A percentile compares a stretch with the other conserved stretches of the same genome.
Conservation (phyloP, 306 rosid genomes). For the Ziziphus jujuba region DNA sequence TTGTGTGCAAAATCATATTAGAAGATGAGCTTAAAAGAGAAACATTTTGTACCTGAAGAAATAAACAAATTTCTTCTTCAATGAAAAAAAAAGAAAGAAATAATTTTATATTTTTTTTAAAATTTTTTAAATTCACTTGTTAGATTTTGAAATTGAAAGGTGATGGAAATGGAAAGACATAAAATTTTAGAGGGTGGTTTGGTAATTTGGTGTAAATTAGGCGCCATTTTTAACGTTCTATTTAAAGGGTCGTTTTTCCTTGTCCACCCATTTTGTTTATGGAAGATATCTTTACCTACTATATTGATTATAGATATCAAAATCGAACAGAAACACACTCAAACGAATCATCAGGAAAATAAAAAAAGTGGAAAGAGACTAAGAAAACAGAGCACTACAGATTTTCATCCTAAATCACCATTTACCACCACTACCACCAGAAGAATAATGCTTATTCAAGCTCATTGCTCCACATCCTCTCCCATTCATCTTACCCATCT, state of each 20-base stretch:
- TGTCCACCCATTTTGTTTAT: conserved; percentile 56
- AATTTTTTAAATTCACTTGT: too few relatives aligned
- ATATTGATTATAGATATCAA: conserved; percentile 6
- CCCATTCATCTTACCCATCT: conserved; percentile 31
- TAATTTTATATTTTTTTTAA: too few relatives aligned
- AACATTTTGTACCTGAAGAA: too few relatives aligned
- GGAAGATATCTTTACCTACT: background rate
- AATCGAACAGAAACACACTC: background rate
- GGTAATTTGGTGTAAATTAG: conserved; percentile 16
- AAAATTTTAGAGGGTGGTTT: background rate
- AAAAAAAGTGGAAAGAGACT: background rate
- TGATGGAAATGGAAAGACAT: background rate
- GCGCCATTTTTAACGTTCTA: conserved; percentile 45
- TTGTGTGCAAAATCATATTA: too few relatives aligned
- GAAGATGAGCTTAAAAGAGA: too few relatives aligned
- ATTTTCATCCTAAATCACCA: too few relatives aligned
- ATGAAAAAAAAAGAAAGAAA: too few relatives aligned
- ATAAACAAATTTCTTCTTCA: too few relatives aligned
- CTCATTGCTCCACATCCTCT: conserved; percentile 41
- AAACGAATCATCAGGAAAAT: background rate
- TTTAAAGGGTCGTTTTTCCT: conserved; percentile 46
- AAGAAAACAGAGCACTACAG: background rate
- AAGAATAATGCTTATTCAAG: conserved; percentile 55
- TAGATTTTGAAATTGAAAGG: too few relatives aligned
- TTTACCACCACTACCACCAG: background rate